A percentile compares a stretch with the other conserved stretches of the same genome.
These are phyloP conservation scores for Trichoderma koningiopsis DNA, from an alignment of 2,329 filamentous ascomycete species.

Conservation along the genomic window DNA sequence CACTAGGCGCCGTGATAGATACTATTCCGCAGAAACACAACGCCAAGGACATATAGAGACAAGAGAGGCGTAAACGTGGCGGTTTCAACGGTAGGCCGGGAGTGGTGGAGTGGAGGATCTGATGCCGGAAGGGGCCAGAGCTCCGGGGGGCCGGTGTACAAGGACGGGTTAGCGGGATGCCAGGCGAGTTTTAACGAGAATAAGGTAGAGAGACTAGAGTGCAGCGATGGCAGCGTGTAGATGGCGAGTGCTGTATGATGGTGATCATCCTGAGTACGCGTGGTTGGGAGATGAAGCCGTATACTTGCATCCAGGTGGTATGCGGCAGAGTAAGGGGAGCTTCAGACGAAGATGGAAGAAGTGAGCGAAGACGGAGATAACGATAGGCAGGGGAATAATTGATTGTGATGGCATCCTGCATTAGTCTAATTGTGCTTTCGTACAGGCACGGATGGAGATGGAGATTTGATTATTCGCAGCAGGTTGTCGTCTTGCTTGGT, in stretches of 20 bases:
- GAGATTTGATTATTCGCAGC: background rate
- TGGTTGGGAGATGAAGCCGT: background rate
- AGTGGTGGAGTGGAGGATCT: background rate
- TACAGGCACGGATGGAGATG: background rate
- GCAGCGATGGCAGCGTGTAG: background rate
- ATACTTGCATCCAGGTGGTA: background rate
- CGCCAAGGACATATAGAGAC: background rate
- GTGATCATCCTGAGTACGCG: background rate
- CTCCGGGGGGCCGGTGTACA: constrained; percentile 3
- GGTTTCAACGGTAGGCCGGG: constrained; percentile 12
- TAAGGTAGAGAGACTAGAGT: background rate
- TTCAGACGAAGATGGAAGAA: background rate
- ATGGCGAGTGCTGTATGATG: background rate
- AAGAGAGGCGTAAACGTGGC: background rate
- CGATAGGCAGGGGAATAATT: background rate
- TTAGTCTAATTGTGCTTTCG: background rate
- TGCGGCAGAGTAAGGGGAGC: background rate
- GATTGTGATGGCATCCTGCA: background rate
- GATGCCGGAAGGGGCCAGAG: constrained; percentile 18
- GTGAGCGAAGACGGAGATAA: background rate
- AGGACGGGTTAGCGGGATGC: background rate
- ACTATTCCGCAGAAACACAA: background rate
- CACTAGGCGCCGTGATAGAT: background rate
- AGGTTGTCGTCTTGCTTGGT: background rate
- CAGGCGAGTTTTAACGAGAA: background rate